Conservation (phyloP, 2,329 filamentous ascomycete genomes). For the Xenosphaeropsis pyriputrescens region DNA sequence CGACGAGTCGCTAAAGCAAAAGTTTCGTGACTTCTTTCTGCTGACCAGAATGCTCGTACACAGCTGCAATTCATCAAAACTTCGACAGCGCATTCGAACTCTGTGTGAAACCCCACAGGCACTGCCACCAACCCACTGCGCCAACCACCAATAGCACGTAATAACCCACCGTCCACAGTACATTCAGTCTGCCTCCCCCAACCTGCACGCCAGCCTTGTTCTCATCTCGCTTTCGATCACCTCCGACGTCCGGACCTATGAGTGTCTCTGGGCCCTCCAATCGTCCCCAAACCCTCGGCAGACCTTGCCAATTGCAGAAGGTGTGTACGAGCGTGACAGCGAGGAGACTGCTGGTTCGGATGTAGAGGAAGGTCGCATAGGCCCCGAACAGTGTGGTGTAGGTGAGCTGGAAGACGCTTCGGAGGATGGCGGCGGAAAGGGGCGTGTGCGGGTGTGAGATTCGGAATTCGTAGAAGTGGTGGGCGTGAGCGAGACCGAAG, state of each 20-base stretch:
- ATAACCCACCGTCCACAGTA: constrained; percentile 62
- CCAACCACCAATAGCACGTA: constrained; percentile 65
- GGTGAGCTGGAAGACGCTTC: constrained; percentile 68
- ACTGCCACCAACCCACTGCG: constrained; percentile 53
- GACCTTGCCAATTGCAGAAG: constrained; percentile 86
- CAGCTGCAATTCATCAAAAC: constrained; percentile 6
- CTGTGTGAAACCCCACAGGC: constrained; percentile 59
- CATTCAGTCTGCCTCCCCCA: constrained; percentile 18
- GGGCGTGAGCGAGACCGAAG: constrained; percentile 85
- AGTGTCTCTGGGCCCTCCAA: constrained; percentile 35
- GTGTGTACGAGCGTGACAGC: constrained; percentile 65
- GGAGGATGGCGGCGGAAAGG: constrained; percentile 43
- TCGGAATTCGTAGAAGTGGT: constrained; percentile 92
- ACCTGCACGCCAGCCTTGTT: constrained; percentile 9
- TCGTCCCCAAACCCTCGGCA: constrained; percentile 74
- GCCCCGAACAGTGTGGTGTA: constrained; percentile 92
- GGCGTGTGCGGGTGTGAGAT: constrained; percentile 63
- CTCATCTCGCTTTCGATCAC: constrained; percentile 24
- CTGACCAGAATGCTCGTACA: too few relatives aligned
- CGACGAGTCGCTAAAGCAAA: too few relatives aligned
- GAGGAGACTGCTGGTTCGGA: constrained; percentile 71
- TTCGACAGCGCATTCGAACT: constrained; percentile 33
- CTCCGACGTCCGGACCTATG: constrained; percentile 11
- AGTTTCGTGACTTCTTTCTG: too few relatives aligned
- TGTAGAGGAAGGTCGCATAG: constrained; percentile 78